Evolutionary conservation across 164 flowering plant genomes (phyloP), one percentile per base, ranked within the genome.

Genomic region (Berberis vulgaris): DNA sequence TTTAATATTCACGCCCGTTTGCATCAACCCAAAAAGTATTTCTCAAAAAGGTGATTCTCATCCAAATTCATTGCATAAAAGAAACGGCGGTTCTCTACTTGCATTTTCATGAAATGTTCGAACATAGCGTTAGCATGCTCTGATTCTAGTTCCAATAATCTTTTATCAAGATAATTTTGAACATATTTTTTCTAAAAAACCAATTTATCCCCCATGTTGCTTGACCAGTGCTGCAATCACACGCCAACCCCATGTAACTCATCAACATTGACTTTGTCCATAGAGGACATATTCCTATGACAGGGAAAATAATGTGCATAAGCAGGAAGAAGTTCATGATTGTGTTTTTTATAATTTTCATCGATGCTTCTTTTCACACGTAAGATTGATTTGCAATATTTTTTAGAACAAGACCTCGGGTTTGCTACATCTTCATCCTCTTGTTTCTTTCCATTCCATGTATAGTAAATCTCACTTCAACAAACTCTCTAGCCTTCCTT

Each of bases 371-470:
- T 78, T 79, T 81, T 83, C 49, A 81, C 83, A 74, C 78, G 81
- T 81, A 83, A 76, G 71, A 84, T 81, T 46, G 85, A 85, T 57
- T 81, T 83, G 58, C 85, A 83, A 71, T 80, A 85, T 46, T 45
- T 39, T 39, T 55, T 65, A 1, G 82, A 78, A 39, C 75, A 73
- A 12, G 82, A 80, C 7, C 85, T 69, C 38, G 85, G 85, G 45
- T 81, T 79, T 57, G 77, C 73, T 6, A 81, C 83, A 68, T 79
- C 77, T 81, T 52, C n/a, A 43, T 81, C 49, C 81, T 76, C 61
- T 77, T 73, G 79, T 71, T 82, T 81, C 50, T 70, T 67, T 38
- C 87, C 87, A 72, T 80, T 79, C 49, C 87, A 67, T 45, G 76
- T 76, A 67, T 85, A 7, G 82, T 77, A 71, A 76, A 81, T 59